Evolutionary conservation across 495 filamentous ascomycete genomes (phyloP).

Genomic region (Aspergillus baeticus): DNA sequence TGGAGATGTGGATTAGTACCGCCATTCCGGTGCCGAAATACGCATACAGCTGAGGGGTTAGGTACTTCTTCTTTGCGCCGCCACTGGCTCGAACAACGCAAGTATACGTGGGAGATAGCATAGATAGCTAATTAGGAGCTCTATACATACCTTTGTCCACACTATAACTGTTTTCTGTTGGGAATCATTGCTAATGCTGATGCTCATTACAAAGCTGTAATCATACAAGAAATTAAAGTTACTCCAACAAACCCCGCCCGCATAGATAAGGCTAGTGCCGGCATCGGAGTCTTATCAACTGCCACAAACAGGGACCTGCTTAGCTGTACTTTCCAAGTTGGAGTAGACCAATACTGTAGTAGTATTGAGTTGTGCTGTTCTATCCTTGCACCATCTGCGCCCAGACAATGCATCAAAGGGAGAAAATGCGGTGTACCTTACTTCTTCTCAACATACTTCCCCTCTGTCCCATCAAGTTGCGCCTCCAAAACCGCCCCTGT

Average conservation of each 20-base stretch:
- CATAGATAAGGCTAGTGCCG: slow-evolving; percentile 45
- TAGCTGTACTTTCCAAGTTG: slow-evolving; percentile 10
- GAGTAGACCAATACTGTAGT: not conserved
- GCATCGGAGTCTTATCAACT: slow-evolving; percentile 30
- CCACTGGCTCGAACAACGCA: too few relatives aligned
- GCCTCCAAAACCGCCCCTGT: slow-evolving; percentile 66
- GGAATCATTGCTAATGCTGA: too few relatives aligned
- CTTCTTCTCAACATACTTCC: slow-evolving; percentile 39
- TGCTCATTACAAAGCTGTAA: not conserved
- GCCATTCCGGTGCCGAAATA: too few relatives aligned
- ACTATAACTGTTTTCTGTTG: too few relatives aligned
- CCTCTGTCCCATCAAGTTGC: slow-evolving; percentile 44
- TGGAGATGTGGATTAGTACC: not conserved
- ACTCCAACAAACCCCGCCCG: slow-evolving; percentile 17
- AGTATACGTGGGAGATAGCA: too few relatives aligned
- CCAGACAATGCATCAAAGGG: too few relatives aligned
- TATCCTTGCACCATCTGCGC: too few relatives aligned
- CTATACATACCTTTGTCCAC: too few relatives aligned
- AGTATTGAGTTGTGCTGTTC: not conserved
- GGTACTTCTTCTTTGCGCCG: too few relatives aligned
- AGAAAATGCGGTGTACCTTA: too few relatives aligned
- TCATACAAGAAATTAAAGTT: slow-evolving; percentile 5
- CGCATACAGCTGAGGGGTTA: too few relatives aligned
- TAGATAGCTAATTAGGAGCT: too few relatives aligned
- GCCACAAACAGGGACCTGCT: not conserved